Percentiles rank a stretch among this genome's conserved stretches.
These are phyloP conservation scores for Exophiala sp. DNA, from an alignment of 2,329 filamentous ascomycete genomes.

Conservation along the genomic window DNA sequence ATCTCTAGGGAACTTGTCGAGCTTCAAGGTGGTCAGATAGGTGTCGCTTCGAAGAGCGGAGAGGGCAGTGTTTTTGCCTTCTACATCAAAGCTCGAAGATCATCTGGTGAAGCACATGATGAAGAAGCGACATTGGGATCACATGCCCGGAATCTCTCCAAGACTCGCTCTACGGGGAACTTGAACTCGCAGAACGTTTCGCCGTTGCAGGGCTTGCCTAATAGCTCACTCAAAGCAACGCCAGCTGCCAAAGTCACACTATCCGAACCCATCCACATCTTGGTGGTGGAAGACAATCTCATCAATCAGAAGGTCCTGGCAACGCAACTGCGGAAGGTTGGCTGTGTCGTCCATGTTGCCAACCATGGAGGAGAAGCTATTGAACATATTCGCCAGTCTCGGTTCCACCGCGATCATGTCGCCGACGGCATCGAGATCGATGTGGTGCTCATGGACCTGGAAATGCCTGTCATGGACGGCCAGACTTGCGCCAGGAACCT, in stretches of 20 bases:
- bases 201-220: neutral
- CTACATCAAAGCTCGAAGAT: slow-evolving; percentile 46
- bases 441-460: slow-evolving; percentile 71
- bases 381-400: slow-evolving; percentile 61
- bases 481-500: slow-evolving; percentile 66
- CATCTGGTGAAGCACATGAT: slow-evolving; percentile 10
- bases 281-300: slow-evolving; percentile 43
- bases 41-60: slow-evolving; percentile 55
- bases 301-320: slow-evolving; percentile 40
- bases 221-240: neutral
- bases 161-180: slow-evolving; percentile 4
- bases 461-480: slow-evolving; percentile 81
- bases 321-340: slow-evolving; percentile 35
- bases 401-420: slow-evolving; percentile 49
- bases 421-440: slow-evolving; percentile 39
- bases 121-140: neutral
- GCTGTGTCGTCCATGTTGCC: slow-evolving; percentile 35
- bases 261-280: slow-evolving; percentile 25
- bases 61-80: slow-evolving; percentile 55
- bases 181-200: neutral
- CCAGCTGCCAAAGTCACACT: neutral
- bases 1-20: slow-evolving; percentile 75
- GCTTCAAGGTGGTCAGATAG: slow-evolving; percentile 72
- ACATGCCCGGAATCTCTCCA: slow-evolving; percentile 13
- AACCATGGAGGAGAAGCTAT: slow-evolving; percentile 42